These are phyloP conservation scores for Cubamyces sp. DNA, from an alignment of 768 basidiomycete genomes.

Conservation along the genomic window DNA sequence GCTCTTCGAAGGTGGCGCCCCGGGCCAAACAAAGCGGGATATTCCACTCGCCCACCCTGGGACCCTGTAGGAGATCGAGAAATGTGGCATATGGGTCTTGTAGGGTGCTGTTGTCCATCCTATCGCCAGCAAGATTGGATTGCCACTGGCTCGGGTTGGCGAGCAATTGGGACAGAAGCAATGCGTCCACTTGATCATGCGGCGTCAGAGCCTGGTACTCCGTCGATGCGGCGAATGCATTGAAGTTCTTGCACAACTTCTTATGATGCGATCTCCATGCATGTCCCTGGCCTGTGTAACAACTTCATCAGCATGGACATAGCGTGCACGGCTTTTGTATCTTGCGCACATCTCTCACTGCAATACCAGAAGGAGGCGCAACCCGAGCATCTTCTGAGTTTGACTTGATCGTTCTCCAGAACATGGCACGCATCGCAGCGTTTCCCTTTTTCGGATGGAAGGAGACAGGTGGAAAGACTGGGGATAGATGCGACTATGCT, in stretches of 20 bases:
- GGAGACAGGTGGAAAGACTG: conserved; percentile 52
- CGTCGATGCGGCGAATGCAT: conserved; percentile 48
- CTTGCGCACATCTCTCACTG: conserved; percentile 56
- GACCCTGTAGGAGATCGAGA: conserved; percentile 32
- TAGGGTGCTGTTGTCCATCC: neutral
- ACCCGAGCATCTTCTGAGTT: conserved; percentile 61
- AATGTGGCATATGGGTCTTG: conserved; percentile 22
- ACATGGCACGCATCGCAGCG: conserved; percentile 71
- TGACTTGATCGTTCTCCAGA: conserved; percentile 32
- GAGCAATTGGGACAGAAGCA: conserved; percentile 66
- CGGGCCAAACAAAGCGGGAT: conserved; percentile 23
- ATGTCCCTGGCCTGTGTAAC: conserved; percentile 58
- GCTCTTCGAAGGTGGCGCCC: neutral
- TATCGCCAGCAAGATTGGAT: neutral
- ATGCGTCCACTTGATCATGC: conserved; percentile 62
- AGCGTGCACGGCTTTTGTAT: neutral
- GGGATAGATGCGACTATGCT: conserved; percentile 49
- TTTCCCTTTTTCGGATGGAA: conserved; percentile 59
- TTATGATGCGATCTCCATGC: conserved; percentile 73
- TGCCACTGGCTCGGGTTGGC: conserved; percentile 32
- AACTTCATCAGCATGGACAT: conserved; percentile 10
- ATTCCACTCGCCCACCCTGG: conserved; percentile 3
- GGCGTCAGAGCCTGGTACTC: conserved; percentile 51
- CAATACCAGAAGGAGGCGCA: conserved; percentile 81
- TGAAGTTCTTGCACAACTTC: conserved; percentile 65